Base-by-base conservation (phyloP, 495 filamentous ascomycete genomes). In the Cercophora scortea region DNA sequence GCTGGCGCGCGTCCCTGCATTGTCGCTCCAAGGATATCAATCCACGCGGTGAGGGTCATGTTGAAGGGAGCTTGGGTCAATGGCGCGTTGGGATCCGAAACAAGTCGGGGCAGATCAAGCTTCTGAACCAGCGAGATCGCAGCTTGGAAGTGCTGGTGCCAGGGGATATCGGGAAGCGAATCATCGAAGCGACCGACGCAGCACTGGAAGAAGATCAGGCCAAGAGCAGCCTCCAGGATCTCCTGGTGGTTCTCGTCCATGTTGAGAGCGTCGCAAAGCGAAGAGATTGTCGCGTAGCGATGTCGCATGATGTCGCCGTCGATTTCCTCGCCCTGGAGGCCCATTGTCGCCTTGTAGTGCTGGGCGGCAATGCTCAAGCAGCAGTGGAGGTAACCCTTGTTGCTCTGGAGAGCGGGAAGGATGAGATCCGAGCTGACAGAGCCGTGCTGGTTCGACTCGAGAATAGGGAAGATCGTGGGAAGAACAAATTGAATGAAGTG, bases 161-260 rank as follows among this genome's bases (percentile, higher is more conserved):
- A 98, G 1, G 92, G 86, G 54, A 97, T 96, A 61, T 98, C 93
- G 3, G 90, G 90, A 11, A 98, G 82, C 47, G 77, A 79, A 60
- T 96, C 93, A 59, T 90, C 86, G 4, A 86, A 80, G 44, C 87
- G 76, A 35, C 93, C 93, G 51, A 97, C 91, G 13, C 88, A 88
- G 72, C 87, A 92, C 60, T 96, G 91, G 77, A 96, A 98, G 73
- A 97, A 90, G 54, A 96, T 95, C 82, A 98, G 91, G 46, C 89
- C 93, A 8, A 98, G 76, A 1, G 92, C 90, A 3, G 93, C 90
- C 70, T 98, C 93, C 11, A 98, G 79, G 56, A 96, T 95, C 61
- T 92, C 77, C 44, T 86, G 78, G 66, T 95, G 90, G 55, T 96
- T 75, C 57, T 81, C 79, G 60, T 98, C 92, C 33, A 77, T 71